Evolutionary conservation across 2,329 filamentous ascomycete genomes (phyloP).

Genomic region (Diplodia seriata): DNA sequence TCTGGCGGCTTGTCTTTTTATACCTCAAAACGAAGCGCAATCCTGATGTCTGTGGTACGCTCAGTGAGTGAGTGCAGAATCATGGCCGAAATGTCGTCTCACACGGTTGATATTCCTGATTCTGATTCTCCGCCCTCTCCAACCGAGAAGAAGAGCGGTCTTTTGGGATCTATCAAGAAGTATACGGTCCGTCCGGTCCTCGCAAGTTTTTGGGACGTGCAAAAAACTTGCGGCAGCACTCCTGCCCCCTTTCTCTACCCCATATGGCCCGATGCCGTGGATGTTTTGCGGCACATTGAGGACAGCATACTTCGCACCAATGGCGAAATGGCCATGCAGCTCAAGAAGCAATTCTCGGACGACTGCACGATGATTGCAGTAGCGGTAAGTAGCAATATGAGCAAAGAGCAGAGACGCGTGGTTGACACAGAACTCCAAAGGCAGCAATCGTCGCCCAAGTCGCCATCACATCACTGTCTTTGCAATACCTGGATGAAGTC

Average conservation of each 20-base stretch:
- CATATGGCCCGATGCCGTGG: not conserved
- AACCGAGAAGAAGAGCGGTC: too few species aligned
- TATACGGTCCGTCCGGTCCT: too few species aligned
- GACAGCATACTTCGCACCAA: not conserved
- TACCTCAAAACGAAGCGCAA: not conserved
- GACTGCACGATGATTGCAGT: not conserved
- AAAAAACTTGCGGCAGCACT: not conserved
- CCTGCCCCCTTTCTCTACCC: not conserved
- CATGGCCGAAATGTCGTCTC: too few species aligned
- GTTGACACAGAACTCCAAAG: slow-evolving; percentile 7
- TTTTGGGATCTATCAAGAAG: too few species aligned
- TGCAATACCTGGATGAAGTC: slow-evolving; percentile 28
- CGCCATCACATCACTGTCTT: slow-evolving; percentile 34
- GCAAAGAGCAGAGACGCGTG: too few species aligned
- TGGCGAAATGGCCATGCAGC: not conserved
- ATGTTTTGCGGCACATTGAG: not conserved
- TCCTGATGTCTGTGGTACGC: not conserved
- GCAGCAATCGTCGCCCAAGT: slow-evolving; percentile 38
- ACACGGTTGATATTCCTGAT: too few species aligned
- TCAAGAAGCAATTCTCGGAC: not conserved
- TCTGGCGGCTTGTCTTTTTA: not conserved
- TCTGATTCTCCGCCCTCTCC: too few species aligned
- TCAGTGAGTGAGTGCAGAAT: not conserved
- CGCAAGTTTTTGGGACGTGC: too few species aligned
- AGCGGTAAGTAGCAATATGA: not conserved